Conservation (phyloP, 768 basidiomycete species). For the Pisolithus microcarpus region DNA sequence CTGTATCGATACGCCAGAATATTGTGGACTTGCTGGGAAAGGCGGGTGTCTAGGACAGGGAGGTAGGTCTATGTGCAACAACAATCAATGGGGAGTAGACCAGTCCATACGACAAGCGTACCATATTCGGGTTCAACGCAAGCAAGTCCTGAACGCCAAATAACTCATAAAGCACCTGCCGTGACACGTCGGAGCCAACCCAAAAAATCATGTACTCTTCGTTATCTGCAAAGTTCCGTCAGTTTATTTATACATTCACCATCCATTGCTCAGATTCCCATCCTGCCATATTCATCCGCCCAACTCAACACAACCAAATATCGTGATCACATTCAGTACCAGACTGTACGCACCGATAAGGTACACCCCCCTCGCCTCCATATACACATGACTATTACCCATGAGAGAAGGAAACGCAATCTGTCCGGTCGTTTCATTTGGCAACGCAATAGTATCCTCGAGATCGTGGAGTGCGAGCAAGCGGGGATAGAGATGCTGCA, state of each 20-base stretch:
- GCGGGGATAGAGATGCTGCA: conserved; percentile 82
- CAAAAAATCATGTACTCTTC: conserved; percentile 85
- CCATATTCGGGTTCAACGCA: conserved; percentile 61
- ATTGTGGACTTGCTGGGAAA: conserved; percentile 82
- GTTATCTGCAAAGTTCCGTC: conserved; percentile 52
- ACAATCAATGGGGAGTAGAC: conserved; percentile 1
- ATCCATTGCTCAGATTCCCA: no score
- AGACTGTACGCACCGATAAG: conserved; percentile 59
- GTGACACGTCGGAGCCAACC: conserved; percentile 79
- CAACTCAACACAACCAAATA: neutral
- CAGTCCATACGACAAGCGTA: conserved; percentile 27
- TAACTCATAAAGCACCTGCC: conserved; percentile 74
- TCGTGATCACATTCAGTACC: neutral
- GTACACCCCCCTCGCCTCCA: conserved; percentile 91
- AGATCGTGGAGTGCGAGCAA: conserved; percentile 86
- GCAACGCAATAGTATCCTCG: conserved; percentile 60
- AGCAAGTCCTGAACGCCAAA: conserved; percentile 79
- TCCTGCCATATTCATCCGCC: neutral
- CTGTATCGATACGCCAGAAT: conserved; percentile 64
- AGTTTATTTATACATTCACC: conserved; percentile 8
- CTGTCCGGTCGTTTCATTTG: conserved; percentile 49
- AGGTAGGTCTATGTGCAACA: conserved; percentile 47
- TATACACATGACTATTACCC: conserved; percentile 75
- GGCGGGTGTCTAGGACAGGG: conserved; percentile 60
- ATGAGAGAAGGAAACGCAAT: conserved; percentile 69